These are phyloP conservation scores for Ziziphus jujuba DNA, from an alignment of 306 rosid species.

Conservation along the genomic window DNA sequence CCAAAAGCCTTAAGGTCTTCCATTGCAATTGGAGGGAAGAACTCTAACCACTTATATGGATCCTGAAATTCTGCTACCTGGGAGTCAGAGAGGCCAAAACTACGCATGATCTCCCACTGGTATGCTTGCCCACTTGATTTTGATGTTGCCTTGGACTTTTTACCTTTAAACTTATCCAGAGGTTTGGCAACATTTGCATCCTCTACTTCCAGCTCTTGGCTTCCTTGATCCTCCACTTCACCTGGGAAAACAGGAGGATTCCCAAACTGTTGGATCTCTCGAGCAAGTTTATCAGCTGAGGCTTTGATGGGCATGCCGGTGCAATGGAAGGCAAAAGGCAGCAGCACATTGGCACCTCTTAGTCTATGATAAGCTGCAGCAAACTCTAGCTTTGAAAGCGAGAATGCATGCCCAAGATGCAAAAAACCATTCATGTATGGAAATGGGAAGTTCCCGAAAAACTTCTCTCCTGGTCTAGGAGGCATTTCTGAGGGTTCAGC, in stretches of 20 bases:
- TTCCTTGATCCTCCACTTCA: slow-evolving; percentile 37
- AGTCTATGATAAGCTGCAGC: slow-evolving; percentile 83
- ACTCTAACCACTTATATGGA: slow-evolving; percentile 81
- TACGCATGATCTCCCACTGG: slow-evolving; percentile 95
- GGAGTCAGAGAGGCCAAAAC: slow-evolving; percentile 74
- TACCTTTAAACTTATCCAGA: slow-evolving; percentile 78
- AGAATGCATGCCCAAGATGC: slow-evolving; percentile 86
- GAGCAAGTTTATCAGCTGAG: slow-evolving; percentile 81
- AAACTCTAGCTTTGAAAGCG: slow-evolving; percentile 76
- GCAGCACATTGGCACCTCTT: slow-evolving; percentile 81
- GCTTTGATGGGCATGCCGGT: slow-evolving; percentile 99
- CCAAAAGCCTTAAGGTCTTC: slow-evolving; percentile 95
- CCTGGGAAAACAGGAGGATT: slow-evolving; percentile 67
- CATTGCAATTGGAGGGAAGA: slow-evolving; percentile 84
- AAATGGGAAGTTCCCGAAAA: slow-evolving; percentile 88
- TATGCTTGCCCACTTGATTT: slow-evolving; percentile 69
- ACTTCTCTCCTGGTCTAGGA: slow-evolving; percentile 69
- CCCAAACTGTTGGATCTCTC: slow-evolving; percentile 74
- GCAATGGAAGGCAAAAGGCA: slow-evolving; percentile 93
- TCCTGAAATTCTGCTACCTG: slow-evolving; percentile 73
- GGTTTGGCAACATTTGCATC: slow-evolving; percentile 37
- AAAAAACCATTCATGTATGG: slow-evolving; percentile 92
- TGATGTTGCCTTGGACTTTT: slow-evolving; percentile 77
- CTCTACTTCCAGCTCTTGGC: slow-evolving; percentile 34
- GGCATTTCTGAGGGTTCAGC: slow-evolving; percentile 61